A percentile compares a stretch with the other conserved stretches of the same genome.
phyloP scores from a whole-genome alignment of 2,329 filamentous ascomycete species.

The Claviceps sorghi region DNA sequence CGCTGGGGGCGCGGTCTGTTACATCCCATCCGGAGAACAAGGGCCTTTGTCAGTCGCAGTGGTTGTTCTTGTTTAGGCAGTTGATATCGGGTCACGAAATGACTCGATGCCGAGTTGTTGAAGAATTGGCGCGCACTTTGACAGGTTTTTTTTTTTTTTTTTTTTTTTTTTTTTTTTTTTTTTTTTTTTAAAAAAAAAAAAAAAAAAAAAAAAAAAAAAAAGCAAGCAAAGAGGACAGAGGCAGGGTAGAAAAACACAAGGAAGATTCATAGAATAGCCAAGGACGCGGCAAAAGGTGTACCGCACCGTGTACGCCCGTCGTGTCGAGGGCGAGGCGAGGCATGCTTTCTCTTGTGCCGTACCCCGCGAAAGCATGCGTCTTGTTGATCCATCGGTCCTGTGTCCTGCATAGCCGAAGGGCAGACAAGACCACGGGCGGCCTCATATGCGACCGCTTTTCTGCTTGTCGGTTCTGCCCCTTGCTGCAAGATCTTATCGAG shows the following conservation, averaged over 20 bases:
- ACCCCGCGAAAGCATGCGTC: background rate
- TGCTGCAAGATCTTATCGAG: background rate
- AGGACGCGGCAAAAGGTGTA: background rate
- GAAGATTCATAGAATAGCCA: background rate
- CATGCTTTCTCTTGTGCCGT: background rate
- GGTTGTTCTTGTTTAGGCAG: no score
- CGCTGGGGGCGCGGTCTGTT: no score
- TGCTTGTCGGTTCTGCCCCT: background rate
- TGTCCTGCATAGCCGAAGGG: slow-evolving; percentile 2
- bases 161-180: no score
- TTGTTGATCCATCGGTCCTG: background rate
- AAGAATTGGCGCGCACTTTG: no score
- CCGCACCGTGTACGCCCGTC: background rate
- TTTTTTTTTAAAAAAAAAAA: no score
- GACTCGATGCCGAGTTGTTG: no score
- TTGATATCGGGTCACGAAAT: no score
- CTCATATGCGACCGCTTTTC: background rate
- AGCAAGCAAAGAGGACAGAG: no score
- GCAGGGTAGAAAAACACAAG: no score
- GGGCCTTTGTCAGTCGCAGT: no score
- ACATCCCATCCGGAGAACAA: no score
- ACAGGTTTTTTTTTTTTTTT: no score
- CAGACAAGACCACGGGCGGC: background rate
- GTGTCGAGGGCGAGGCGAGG: background rate
- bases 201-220: background rate